Base-by-base conservation (phyloP, 805 yeast genomes). In the Candida berthetii region DNA sequence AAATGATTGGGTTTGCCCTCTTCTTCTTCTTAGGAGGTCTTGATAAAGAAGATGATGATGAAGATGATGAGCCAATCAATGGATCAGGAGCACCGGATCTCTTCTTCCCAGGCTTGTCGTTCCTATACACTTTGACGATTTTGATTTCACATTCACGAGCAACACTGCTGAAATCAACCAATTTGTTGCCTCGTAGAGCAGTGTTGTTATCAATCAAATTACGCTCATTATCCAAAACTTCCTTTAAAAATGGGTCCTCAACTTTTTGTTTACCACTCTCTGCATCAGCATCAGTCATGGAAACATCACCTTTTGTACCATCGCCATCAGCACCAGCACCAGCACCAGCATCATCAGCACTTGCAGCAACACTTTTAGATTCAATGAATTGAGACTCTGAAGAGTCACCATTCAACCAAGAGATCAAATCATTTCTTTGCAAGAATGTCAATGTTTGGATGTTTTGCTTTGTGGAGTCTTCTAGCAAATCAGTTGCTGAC, bases 391-490 rank as follows among this genome's bases (percentile, higher is more conserved):
- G 74, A 47, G 86, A 79, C 19, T 72, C 68, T 31, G 72, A 78
- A 3, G 80, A 68, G 17, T 77, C 70, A 3, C 96, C 96, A 45
- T 73, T 74, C 39, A 91, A 71, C 89, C 93, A 90, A 25, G 86
- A 75, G 41, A 83, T 71, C 46, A 91, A 71, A 57, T 91, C 96
- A 8, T 88, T 81, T 62, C 95, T 80, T 53, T 88, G 95, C 57
- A 86, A 63, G 56, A 91, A 90, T 43, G 86, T 80, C 57, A 91
- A 75, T 47, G 86, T 86, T 3, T 78, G 70, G 28, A 91, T 71
- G 3, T 76, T 72, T 32, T 73, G 65, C 38, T 71, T 73, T 52
- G 78, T 82, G 48, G 96, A 86, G 31, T 76, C 80, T 10, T 80
- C 73, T 45, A 88, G 74, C 58, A 91, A 90, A 41, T 87, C 95